Evolutionary conservation across 805 yeast species (phyloP).

Genomic region (Ogataea henricii): DNA sequence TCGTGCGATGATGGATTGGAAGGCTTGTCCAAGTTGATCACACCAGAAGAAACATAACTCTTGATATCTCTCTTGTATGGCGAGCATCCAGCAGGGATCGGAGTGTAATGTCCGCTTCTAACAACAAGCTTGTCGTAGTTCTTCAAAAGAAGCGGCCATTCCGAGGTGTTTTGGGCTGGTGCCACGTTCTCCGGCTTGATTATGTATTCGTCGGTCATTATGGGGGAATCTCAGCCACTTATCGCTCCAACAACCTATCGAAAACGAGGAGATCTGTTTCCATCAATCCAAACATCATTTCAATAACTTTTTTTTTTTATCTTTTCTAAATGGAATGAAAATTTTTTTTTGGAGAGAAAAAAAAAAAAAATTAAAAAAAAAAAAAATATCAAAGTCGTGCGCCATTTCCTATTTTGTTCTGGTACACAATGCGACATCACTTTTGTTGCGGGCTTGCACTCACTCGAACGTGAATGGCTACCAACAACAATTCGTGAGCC

Average conservation of each 20-base stretch:
- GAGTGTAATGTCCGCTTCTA: conserved; percentile 96
- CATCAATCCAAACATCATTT: not conserved
- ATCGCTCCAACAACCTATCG: conserved; percentile 4
- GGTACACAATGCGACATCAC: not conserved
- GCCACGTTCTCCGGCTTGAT: conserved; percentile 86
- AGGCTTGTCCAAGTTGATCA: conserved; percentile 96
- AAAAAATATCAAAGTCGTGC: conserved; percentile 2
- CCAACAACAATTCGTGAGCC: not conserved
- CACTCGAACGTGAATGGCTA: conserved; percentile 1
- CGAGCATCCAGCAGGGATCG: conserved; percentile 93
- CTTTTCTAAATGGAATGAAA: not conserved
- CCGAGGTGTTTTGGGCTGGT: conserved; percentile 82
- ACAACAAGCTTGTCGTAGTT: conserved; percentile 92
- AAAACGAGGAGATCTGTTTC: not conserved
- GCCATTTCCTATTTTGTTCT: not conserved
- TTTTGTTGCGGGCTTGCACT: conserved; percentile 1
- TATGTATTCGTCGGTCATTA: conserved; percentile 50
- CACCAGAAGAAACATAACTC: conserved; percentile 90
- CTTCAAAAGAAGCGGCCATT: conserved; percentile 94
- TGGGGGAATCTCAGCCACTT: conserved; percentile 1
- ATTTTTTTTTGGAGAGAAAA: conserved; percentile 1
- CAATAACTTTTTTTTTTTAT: not conserved
- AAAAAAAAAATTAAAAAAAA: not conserved
- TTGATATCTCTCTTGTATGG: conserved; percentile 94
- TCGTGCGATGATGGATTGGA: conserved; percentile 98